Evolutionary conservation across 306 rosid genomes (phyloP).

Genomic region (Malus domestica): DNA sequence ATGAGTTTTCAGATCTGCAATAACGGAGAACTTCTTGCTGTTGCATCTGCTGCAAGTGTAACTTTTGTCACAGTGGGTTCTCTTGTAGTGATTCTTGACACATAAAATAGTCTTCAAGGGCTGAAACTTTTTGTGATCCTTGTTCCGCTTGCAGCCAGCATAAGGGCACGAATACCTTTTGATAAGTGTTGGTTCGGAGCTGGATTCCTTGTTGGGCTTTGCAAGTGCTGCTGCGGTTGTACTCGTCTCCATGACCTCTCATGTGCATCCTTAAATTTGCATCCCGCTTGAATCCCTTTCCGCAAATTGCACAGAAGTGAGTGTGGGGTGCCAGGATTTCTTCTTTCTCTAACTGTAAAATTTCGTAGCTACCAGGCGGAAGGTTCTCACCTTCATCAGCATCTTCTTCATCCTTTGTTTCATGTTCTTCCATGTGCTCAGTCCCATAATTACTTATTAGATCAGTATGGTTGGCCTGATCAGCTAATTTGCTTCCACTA

Average conservation of each 20-base stretch:
- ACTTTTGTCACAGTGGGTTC: slow-evolving; percentile 98
- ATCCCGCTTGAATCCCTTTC: slow-evolving; percentile 98
- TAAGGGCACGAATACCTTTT: slow-evolving; percentile 97
- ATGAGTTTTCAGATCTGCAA: slow-evolving; percentile 97
- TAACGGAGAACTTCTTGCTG: slow-evolving; percentile 87
- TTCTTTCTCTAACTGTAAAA: slow-evolving; percentile 86
- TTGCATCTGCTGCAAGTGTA: slow-evolving; percentile 91
- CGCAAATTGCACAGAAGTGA: slow-evolving; percentile 92
- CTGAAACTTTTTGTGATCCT: slow-evolving; percentile 87
- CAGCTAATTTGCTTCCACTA: slow-evolving; percentile 36
- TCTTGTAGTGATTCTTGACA: slow-evolving; percentile 97
- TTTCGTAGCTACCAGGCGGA: slow-evolving; percentile 88
- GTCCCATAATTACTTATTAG: slow-evolving; percentile 29
- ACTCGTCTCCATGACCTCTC: slow-evolving; percentile 98
- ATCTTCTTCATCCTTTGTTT: slow-evolving; percentile 85
- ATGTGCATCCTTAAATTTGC: slow-evolving; percentile 98
- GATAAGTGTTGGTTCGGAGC: slow-evolving; percentile 55
- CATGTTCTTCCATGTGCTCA: slow-evolving; percentile 72
- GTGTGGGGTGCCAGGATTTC: slow-evolving; percentile 99
- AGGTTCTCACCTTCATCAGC: slow-evolving; percentile 87
- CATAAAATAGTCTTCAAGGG: slow-evolving; percentile 93
- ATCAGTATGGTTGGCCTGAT: slow-evolving; percentile 42
- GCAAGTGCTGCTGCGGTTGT: slow-evolving; percentile 98
- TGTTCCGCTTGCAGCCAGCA: slow-evolving; percentile 92
- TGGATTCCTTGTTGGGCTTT: slow-evolving; percentile 65